Percentiles rank a stretch among this genome's conserved stretches.
phyloP scores from a whole-genome alignment of 1,284 basidiomycete species.

The Sporisorium sorghi region DNA sequence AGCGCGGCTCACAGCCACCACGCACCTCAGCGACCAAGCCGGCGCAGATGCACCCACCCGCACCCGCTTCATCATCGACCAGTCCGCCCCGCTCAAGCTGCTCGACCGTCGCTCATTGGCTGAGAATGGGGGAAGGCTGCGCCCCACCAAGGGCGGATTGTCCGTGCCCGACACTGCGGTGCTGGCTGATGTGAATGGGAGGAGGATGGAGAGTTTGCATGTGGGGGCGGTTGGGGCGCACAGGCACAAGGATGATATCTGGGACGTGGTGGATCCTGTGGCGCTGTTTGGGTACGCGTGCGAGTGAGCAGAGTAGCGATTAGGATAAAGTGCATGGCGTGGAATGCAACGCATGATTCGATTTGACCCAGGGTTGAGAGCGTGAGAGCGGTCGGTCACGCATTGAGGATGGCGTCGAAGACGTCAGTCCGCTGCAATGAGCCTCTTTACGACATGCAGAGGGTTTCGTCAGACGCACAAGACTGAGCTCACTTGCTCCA shows the following conservation, averaged over 20 bases:
- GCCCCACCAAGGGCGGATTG: conserved; percentile 49
- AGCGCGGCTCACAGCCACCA: conserved; percentile 13
- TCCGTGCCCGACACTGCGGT: conserved; percentile 33
- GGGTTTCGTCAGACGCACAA: too few species aligned
- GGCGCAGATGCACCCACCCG: conserved; percentile 43
- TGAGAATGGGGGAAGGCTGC: conserved; percentile 39
- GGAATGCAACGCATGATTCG: not conserved
- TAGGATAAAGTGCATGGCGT: too few species aligned
- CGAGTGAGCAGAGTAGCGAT: conserved; percentile 11
- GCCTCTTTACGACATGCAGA: too few species aligned
- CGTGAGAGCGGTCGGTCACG: too few species aligned
- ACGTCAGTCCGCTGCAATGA: too few species aligned
- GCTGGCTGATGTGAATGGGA: conserved; percentile 40
- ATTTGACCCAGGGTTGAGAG: too few species aligned
- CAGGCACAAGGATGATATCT: conserved; percentile 60
- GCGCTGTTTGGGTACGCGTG: conserved; percentile 56
- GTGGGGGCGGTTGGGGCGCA: conserved; percentile 1
- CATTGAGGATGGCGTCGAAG: too few species aligned
- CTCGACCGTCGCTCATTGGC: conserved; percentile 55
- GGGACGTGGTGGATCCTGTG: conserved; percentile 65
- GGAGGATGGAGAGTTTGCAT: conserved; percentile 28
- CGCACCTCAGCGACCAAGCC: not conserved
- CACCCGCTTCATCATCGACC: conserved; percentile 60
- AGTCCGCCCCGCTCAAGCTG: conserved; percentile 57
- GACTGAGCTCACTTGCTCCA: too few species aligned